Base-by-base conservation (phyloP, 352 stramenopile species). In the Globisporangium radiosum region DNA sequence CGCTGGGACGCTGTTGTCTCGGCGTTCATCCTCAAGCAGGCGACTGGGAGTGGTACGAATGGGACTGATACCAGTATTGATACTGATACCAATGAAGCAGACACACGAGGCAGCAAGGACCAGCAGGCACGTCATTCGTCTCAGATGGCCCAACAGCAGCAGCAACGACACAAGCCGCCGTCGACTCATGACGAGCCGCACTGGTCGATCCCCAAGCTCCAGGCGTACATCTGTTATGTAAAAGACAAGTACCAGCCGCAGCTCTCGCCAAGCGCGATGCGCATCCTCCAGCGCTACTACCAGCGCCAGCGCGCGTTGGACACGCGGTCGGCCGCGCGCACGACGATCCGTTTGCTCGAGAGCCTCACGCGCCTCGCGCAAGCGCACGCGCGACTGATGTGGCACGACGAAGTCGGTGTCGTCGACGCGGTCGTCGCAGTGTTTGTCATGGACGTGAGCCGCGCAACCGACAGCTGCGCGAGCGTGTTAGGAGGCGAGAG, bases 341-440 rank as follows among this genome's bases (percentile, higher is more conserved):
- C 96, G 33, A 99, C 95, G 19, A 95, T 98, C 59, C 86, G 95
- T 15, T 84, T 98, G 62, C 69, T 99, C 0, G 94, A 98, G 69
- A 97, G 85, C 51, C 80, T 98, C 38, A 97, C 97, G 61, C 85
- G 96, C 6, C 58, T 99, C 5, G 72, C 87, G 7, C 83, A 94
- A 70, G 95, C 94, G 10, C 94, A 98, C 69, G 95, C 95, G 36
- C 70, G 93, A 40, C 64, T 95, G 6, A 88, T 91, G 80, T 87
- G 69, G 38, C 81, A 87, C 59, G 63, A 80, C 0, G 65, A 87
- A 58, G 85, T 92, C 11, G 66, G 67, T 14, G 68, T 89, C 5
- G 76, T 83, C 73, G 87, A 95, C 51, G 85, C 85, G 0, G 81
- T 95, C 2, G 71, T 92, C 37, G 81, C 83, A 1, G 80, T 92